Evolutionary conservation across 257 asterid species (phyloP).

Genomic region (Vinca minor): DNA sequence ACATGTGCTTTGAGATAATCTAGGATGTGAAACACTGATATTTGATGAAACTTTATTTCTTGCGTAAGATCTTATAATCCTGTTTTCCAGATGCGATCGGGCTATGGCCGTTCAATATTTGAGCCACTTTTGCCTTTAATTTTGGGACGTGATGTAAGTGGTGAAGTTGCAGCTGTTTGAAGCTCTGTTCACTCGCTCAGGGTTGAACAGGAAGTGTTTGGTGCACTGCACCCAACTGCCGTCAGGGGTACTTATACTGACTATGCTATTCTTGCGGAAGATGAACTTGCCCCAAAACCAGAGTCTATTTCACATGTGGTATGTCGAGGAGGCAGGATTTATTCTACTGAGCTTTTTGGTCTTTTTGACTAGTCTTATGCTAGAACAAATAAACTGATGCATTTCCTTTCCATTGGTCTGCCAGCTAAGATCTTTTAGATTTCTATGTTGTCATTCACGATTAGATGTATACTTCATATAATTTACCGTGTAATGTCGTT

Average conservation of each 20-base stretch:
- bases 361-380: not conserved
- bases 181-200: conserved; percentile 50
- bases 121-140: conserved; percentile 79
- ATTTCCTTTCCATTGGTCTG: not conserved
- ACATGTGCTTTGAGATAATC: not conserved
- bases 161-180: conserved; percentile 88
- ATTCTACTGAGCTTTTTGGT: not conserved
- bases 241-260: conserved; percentile 95
- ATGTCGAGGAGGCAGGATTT: conserved; percentile 16
- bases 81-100: conserved; percentile 69
- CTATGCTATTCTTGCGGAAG: conserved; percentile 79
- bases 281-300: conserved; percentile 72
- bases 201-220: conserved; percentile 91
- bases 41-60: not conserved
- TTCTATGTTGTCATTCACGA: not conserved
- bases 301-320: conserved; percentile 77
- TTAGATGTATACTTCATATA: not conserved
- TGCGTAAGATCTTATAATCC: conserved; percentile 4
- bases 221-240: conserved; percentile 97
- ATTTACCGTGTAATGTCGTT: not conserved
- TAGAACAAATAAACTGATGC: conserved; percentile 6
- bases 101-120: conserved; percentile 92
- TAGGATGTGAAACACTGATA: not conserved
- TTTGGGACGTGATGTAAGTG: conserved; percentile 95
- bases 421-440: not conserved